These are phyloP conservation scores for Curvularia sp. DNA, from an alignment of 2,329 filamentous ascomycete species.

Conservation along the genomic window DNA sequence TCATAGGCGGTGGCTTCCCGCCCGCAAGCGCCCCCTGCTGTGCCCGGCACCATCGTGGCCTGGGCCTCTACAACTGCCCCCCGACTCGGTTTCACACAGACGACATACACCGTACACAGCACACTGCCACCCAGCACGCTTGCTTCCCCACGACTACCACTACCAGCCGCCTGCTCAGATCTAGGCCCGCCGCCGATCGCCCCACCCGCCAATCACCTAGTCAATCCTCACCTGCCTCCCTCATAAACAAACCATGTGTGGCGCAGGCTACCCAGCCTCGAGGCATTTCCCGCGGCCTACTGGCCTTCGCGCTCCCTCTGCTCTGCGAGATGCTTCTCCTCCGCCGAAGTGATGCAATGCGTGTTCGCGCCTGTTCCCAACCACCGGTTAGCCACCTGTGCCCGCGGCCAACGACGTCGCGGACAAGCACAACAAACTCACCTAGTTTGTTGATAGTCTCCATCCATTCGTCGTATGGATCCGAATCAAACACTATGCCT, in stretches of 20 bases:
- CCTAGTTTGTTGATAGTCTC: constrained; percentile 97
- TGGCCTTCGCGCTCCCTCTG: constrained; percentile 40
- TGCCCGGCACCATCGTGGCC: neutral
- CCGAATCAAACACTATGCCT: constrained; percentile 69
- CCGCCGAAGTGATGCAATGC: constrained; percentile 83
- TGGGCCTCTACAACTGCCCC: constrained; percentile 12
- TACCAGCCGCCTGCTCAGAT: constrained; percentile 6
- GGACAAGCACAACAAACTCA: constrained; percentile 28
- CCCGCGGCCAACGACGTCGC: constrained; percentile 7
- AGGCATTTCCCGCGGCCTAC: constrained; percentile 34
- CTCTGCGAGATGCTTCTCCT: constrained; percentile 68
- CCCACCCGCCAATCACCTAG: constrained; percentile 8
- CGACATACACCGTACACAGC: neutral
- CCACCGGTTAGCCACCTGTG: constrained; percentile 29
- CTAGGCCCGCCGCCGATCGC: constrained; percentile 5
- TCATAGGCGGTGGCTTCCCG: neutral
- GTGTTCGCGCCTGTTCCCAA: constrained; percentile 69
- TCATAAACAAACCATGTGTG: constrained; percentile 20
- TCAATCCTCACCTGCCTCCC: neutral
- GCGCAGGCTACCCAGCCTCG: constrained; percentile 41
- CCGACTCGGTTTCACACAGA: constrained; percentile 20
- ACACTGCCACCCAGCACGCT: no score
- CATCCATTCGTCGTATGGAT: constrained; percentile 88
- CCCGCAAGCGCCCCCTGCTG: neutral
- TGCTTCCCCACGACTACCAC: constrained; percentile 21